These are phyloP conservation scores for Xylaria sp. DNA, from an alignment of 2,329 filamentous ascomycete genomes.

Conservation along the genomic window DNA sequence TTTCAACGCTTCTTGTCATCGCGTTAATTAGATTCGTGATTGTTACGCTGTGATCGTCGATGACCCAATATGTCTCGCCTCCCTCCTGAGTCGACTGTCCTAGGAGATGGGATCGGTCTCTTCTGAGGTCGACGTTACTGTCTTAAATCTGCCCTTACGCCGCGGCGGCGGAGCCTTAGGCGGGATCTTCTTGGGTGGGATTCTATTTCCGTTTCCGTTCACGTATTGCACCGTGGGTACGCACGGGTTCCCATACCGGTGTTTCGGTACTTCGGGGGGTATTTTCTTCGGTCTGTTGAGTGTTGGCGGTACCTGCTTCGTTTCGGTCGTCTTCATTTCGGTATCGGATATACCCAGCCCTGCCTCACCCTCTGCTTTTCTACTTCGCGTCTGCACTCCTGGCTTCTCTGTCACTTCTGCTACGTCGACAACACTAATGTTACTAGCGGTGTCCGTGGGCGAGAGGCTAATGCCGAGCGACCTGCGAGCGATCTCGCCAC, in stretches of 20 bases:
- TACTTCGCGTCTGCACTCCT: conserved; percentile 82
- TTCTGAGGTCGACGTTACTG: conserved; percentile 41
- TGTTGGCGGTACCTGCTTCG: conserved; percentile 16
- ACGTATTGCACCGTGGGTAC: conserved; percentile 31
- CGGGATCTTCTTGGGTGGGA: conserved; percentile 47
- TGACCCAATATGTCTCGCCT: not conserved
- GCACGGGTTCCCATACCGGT: conserved; percentile 64
- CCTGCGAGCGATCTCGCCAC: conserved; percentile 65
- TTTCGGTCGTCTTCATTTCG: conserved; percentile 15
- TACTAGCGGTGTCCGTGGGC: conserved; percentile 73
- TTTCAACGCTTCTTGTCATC: conserved; percentile 8
- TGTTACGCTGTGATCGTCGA: conserved; percentile 5
- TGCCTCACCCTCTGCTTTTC: conserved; percentile 53
- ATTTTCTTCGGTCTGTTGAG: conserved; percentile 57
- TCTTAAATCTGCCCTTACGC: conserved; percentile 57
- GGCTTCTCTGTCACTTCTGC: conserved; percentile 85
- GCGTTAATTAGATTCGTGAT: not conserved
- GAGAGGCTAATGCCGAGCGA: conserved; percentile 78
- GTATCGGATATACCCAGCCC: conserved; percentile 28
- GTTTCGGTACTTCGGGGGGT: conserved; percentile 66
- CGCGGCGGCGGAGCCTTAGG: conserved; percentile 55
- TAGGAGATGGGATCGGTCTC: conserved; percentile 20
- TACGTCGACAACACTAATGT: conserved; percentile 80
- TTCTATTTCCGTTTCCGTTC: conserved; percentile 9
- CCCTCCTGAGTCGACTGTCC: not conserved